These are phyloP conservation scores for Colletotrichum navitas DNA, from an alignment of 2,329 filamentous ascomycete species.

Conservation along the genomic window DNA sequence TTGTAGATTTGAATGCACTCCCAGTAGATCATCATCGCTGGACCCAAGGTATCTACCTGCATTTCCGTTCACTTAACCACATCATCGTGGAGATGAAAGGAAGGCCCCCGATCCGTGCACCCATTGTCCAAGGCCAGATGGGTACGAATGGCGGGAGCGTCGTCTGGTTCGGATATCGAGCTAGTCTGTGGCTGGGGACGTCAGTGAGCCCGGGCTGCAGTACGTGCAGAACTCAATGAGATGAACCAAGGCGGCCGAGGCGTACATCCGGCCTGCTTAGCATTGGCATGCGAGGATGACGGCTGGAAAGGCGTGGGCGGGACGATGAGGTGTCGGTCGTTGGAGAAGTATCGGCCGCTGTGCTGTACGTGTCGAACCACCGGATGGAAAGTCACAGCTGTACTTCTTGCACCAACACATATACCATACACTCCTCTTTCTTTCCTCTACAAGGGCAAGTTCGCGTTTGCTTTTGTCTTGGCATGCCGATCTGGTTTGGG, in stretches of 20 bases:
- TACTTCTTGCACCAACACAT: neutral
- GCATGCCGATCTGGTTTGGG: conserved; percentile 1
- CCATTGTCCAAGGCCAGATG: neutral
- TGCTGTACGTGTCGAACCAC: conserved; percentile 1
- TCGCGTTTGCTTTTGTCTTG: conserved; percentile 19
- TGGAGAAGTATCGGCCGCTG: neutral
- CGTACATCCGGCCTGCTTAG: neutral
- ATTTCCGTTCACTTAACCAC: neutral
- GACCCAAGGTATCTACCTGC: neutral
- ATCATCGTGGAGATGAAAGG: neutral
- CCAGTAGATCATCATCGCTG: neutral
- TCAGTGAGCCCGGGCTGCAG: neutral
- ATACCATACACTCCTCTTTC: too few relatives aligned
- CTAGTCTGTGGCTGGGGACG: conserved; percentile 1
- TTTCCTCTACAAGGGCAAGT: neutral
- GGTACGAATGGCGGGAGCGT: neutral
- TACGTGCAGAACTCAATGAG: neutral
- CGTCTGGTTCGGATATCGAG: conserved; percentile 7
- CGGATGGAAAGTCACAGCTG: neutral
- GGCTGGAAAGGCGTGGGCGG: neutral
- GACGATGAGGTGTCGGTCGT: neutral
- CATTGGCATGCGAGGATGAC: neutral
- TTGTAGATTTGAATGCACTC: conserved; percentile 7
- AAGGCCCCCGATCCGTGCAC: neutral
- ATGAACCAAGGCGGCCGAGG: conserved; percentile 11